Percentiles rank a stretch among this genome's conserved stretches.
These are phyloP conservation scores for Jamesozyma piceae DNA, from an alignment of 805 yeast genomes.

Conservation along the genomic window DNA sequence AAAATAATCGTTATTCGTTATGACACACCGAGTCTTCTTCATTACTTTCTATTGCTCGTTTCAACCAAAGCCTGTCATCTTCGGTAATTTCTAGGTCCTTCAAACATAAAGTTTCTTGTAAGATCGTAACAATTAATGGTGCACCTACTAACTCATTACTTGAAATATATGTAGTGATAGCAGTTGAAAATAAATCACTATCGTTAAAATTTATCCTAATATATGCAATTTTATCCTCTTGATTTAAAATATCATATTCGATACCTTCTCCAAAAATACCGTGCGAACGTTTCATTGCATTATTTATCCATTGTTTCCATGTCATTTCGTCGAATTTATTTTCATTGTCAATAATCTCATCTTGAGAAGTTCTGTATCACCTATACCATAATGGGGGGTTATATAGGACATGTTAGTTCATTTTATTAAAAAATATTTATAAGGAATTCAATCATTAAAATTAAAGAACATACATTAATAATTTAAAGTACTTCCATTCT, in stretches of 20 bases:
- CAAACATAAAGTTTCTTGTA: constrained; percentile 18
- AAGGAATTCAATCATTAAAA: too few species aligned
- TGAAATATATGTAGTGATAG: constrained; percentile 29
- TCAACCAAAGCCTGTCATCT: constrained; percentile 23
- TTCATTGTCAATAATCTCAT: constrained; percentile 14
- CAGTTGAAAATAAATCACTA: constrained; percentile 21
- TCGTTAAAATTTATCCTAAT: constrained; percentile 27
- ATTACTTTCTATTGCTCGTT: constrained; percentile 14
- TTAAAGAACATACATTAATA: constrained; percentile 19
- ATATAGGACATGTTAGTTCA: neutral
- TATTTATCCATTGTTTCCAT: constrained; percentile 33
- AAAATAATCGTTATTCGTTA: neutral
- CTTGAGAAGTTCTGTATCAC: constrained; percentile 16
- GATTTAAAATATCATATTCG: constrained; percentile 27
- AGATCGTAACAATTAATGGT: constrained; percentile 17
- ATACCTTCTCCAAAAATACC: constrained; percentile 36
- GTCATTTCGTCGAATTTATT: constrained; percentile 28
- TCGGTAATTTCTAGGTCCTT: constrained; percentile 19
- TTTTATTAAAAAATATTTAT: too few species aligned
- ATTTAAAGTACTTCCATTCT: constrained; percentile 22
- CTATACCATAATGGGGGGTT: neutral
- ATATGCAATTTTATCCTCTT: constrained; percentile 18
- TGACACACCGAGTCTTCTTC: constrained; percentile 7
- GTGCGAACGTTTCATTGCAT: constrained; percentile 31
- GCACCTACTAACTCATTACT: constrained; percentile 21